Percentiles rank a stretch among this genome's conserved stretches.
Conservation (phyloP, 352 stramenopile species). For the Phytophthora boehmeriae region DNA sequence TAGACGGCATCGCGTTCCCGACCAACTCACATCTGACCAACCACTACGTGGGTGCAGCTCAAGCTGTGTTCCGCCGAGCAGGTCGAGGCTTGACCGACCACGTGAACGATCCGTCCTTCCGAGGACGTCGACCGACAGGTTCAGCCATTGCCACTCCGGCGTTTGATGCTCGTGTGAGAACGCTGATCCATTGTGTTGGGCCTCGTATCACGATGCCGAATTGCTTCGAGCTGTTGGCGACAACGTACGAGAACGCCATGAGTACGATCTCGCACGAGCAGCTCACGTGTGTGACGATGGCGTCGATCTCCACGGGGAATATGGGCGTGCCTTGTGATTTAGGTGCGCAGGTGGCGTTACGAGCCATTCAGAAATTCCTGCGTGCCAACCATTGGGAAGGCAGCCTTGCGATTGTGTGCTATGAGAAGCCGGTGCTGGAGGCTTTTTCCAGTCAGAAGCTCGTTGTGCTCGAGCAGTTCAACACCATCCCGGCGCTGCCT, state of each 20-base stretch:
- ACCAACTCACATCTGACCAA: slow-evolving; percentile 47
- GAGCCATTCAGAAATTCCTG: slow-evolving; percentile 53
- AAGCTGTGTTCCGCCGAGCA: slow-evolving; percentile 51
- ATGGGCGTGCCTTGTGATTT: slow-evolving; percentile 31
- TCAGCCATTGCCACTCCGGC: slow-evolving; percentile 52
- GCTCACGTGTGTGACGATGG: slow-evolving; percentile 50
- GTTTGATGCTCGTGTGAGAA: slow-evolving; percentile 49
- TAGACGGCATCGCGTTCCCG: slow-evolving; percentile 60
- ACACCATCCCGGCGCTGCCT: slow-evolving; percentile 31
- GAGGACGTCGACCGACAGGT: slow-evolving; percentile 29
- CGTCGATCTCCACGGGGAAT: slow-evolving; percentile 54
- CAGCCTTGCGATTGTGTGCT: slow-evolving; percentile 47
- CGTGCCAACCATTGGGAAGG: slow-evolving; percentile 52
- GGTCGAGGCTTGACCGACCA: slow-evolving; percentile 34
- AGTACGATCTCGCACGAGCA: slow-evolving; percentile 42
- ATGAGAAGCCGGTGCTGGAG: slow-evolving; percentile 42
- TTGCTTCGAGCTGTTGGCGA: slow-evolving; percentile 42
- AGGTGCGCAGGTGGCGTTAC: slow-evolving; percentile 39
- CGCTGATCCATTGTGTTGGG: slow-evolving; percentile 65
- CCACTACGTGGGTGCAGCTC: slow-evolving; percentile 45
- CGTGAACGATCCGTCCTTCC: slow-evolving; percentile 44
- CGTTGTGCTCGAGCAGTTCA: slow-evolving; percentile 39
- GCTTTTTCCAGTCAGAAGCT: slow-evolving; percentile 37
- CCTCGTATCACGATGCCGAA: slow-evolving; percentile 40
- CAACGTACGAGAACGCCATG: slow-evolving; percentile 53